Base-by-base conservation (phyloP, 2,329 filamentous ascomycete genomes). In the Leptodontidium sp. region DNA sequence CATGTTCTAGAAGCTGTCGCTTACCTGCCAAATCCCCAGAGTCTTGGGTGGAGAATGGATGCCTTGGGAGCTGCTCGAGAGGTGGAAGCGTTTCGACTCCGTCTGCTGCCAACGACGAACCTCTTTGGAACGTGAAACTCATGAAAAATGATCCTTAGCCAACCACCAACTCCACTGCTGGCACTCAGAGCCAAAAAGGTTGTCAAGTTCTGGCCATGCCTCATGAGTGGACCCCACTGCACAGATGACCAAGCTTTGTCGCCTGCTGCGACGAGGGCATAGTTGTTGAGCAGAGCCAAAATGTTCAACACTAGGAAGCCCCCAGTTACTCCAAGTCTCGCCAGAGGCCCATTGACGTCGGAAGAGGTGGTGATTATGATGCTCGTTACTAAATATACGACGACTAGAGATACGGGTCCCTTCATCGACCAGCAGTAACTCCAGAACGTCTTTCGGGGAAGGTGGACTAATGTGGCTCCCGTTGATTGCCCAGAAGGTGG, bases 401-500 rank as follows among this genome's bases (percentile, higher is more conserved):
- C 15, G 5, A 55, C 32, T 15, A 55, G 26, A 3, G 15, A 32
- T 5, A 55, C 35, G 1, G 52, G 52, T 5, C 52, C 52, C 12
- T 55, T 55, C 52, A 55, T 55, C 26, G 52, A 55, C 52, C 52
- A 55, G 52, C 52, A 55, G 52, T 35, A 35, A 29, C 14, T 17
- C 7, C 7, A 12, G 4, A 55, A 55, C 9, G 52, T 55, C 14
- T 55, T 55, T 40, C 38, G 38, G 38, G 38, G 38, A 11, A 2
- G 38, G 8, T 40, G 38, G 11, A 40, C 38, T 12, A 40, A 40
- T 40, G 8, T 40, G 38, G 38, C 12, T 55, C 32, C 14, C 12
- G 14, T 6, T 12, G 43, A 11, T 17, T 47, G 43, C 12, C 43
- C 7, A 12, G 3, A 47, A 4, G 43, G 43, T n/a, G 17, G 5